Conservation (phyloP, 352 stramenopile genomes). For the Pythium vanterpoolii region DNA sequence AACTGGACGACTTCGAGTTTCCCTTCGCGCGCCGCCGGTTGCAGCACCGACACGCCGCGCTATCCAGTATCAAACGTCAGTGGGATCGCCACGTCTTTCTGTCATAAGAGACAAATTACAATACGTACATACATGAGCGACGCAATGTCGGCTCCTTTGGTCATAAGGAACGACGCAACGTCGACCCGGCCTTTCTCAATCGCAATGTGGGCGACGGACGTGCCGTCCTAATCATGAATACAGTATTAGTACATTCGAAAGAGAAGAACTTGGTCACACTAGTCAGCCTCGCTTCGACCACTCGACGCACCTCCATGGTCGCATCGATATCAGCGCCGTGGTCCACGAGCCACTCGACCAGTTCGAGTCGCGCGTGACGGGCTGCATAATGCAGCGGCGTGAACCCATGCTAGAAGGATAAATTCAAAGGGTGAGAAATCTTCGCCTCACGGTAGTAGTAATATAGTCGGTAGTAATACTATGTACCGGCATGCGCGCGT, state of each 20-base stretch:
- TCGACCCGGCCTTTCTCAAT: slow-evolving; percentile 14
- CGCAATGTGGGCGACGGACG: slow-evolving; percentile 12
- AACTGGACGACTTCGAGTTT: slow-evolving; percentile 17
- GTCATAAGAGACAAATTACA: background rate
- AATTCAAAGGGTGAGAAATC: background rate
- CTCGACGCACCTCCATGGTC: slow-evolving; percentile 6
- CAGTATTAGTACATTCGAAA: background rate
- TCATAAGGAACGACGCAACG: slow-evolving; percentile 4
- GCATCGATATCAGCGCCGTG: slow-evolving; percentile 16
- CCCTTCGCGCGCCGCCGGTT: slow-evolving; percentile 4
- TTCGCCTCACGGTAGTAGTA: background rate
- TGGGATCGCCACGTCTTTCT: background rate
- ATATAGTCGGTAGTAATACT: background rate
- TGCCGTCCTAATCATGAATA: slow-evolving; percentile 13
- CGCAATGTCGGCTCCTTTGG: slow-evolving; percentile 7
- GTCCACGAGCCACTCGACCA: slow-evolving; percentile 15
- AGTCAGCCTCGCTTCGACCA: background rate
- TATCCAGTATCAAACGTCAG: background rate
- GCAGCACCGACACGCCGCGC: slow-evolving; percentile 15
- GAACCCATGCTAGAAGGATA: slow-evolving; percentile 7
- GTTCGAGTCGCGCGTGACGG: slow-evolving; percentile 16
- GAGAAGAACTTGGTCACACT: background rate
- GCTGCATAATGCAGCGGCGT: slow-evolving; percentile 19
- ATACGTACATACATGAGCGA: slow-evolving; percentile 15
- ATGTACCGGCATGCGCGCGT: slow-evolving; percentile 19